A percentile compares a stretch with the other conserved stretches of the same genome.
phyloP scores from a whole-genome alignment of 169 alveolate species.

The Plasmodium sp. region DNA sequence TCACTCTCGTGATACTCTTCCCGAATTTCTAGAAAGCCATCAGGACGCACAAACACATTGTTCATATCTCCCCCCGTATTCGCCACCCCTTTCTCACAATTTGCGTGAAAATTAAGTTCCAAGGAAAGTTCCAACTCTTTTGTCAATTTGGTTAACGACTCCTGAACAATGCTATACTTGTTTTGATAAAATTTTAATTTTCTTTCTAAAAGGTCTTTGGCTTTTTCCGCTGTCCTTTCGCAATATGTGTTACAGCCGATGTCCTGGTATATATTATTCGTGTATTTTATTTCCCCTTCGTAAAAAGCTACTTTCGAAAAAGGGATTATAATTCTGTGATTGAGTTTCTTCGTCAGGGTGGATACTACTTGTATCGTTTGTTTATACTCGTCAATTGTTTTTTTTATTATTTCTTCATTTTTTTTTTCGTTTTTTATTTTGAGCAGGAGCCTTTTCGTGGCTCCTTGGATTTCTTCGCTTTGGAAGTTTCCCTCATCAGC shows the following conservation, averaged over 20 bases:
- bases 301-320: constrained; percentile 54
- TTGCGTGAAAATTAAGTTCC: constrained; percentile 8
- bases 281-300: constrained; percentile 65
- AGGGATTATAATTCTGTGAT: constrained; percentile 28
- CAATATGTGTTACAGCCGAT: constrained; percentile 61
- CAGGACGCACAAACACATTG: constrained; percentile 44
- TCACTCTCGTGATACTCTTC: constrained; percentile 62
- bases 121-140: constrained; percentile 43
- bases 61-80: neutral
- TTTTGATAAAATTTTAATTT: constrained; percentile 14
- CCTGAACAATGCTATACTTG: constrained; percentile 15
- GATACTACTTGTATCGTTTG: constrained; percentile 25
- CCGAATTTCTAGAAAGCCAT: constrained; percentile 43
- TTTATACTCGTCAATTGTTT: constrained; percentile 25
- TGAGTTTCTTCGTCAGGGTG: constrained; percentile 29
- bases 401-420: constrained; percentile 50
- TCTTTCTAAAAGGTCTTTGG: constrained; percentile 8
- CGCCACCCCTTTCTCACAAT: neutral
- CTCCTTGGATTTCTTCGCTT: constrained; percentile 35
- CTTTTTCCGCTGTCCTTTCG: constrained; percentile 57
- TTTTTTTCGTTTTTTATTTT: constrained; percentile 39
- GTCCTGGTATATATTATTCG: constrained; percentile 42
- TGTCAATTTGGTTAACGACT: constrained; percentile 18
- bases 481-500: constrained; percentile 3
- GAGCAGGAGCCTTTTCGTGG: constrained; percentile 29